A percentile compares a stretch with the other conserved stretches of the same genome.
phyloP scores from a whole-genome alignment of 805 yeast genomes.

The Lipomyces chichibuensis region DNA sequence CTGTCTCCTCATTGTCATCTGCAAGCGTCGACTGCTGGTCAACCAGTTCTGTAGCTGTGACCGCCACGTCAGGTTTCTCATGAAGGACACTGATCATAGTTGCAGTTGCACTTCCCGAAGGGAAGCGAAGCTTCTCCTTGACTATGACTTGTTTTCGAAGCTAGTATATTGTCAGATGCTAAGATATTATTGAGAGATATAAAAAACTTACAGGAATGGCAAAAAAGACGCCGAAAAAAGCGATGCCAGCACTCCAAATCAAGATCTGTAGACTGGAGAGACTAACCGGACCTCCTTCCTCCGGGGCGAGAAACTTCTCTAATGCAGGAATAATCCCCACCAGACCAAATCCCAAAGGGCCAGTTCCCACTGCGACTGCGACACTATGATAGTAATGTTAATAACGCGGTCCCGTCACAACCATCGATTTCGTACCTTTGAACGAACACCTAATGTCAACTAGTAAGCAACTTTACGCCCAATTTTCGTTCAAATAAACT shows the following conservation, averaged over 20 bases:
- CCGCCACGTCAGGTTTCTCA: constrained; percentile 50
- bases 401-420: background rate
- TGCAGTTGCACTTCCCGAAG: constrained; percentile 96
- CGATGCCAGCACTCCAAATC: constrained; percentile 83
- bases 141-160: constrained; percentile 82
- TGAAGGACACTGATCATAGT: constrained; percentile 86
- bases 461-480: background rate
- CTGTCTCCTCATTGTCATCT: constrained; percentile 12
- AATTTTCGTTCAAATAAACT: constrained; percentile 39
- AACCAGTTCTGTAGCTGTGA: constrained; percentile 16
- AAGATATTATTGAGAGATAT: background rate
- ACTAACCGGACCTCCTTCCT: constrained; percentile 62
- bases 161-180: constrained; percentile 2
- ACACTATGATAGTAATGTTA: constrained; percentile 52
- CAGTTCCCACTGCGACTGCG: constrained; percentile 97
- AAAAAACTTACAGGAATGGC: constrained; percentile 66
- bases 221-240: constrained; percentile 93
- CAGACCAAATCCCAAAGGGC: constrained; percentile 92
- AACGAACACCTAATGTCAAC: constrained; percentile 32
- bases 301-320: constrained; percentile 77
- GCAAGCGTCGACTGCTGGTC: constrained; percentile 21
- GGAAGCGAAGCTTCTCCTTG: constrained; percentile 86
- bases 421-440: constrained; percentile 28
- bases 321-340: constrained; percentile 96
- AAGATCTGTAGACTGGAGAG: constrained; percentile 59